A percentile compares a stretch with the other conserved stretches of the same genome.
These are phyloP conservation scores for Hypoxylon fragiforme DNA, from an alignment of 495 filamentous ascomycete species.

Conservation along the genomic window DNA sequence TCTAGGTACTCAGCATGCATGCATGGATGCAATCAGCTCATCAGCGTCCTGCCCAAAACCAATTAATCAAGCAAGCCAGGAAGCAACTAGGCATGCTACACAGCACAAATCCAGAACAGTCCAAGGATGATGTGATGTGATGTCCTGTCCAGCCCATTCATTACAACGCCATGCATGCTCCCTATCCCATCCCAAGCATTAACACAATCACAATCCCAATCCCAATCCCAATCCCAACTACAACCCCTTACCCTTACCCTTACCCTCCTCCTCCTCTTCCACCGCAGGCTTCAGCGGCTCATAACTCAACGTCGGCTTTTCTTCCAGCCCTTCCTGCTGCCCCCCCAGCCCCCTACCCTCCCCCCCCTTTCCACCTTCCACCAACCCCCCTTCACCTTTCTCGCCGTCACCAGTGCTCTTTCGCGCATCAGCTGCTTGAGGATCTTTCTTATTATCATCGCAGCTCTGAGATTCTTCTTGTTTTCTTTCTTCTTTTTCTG, in stretches of 20 bases:
- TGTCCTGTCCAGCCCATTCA: too few species aligned
- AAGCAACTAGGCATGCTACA: too few species aligned
- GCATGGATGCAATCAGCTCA: too few species aligned
- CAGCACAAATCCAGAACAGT: too few species aligned
- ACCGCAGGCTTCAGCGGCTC: slow-evolving; percentile 9
- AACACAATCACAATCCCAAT: too few species aligned
- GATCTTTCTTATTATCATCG: not conserved
- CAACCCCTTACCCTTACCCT: not conserved
- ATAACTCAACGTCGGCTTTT: slow-evolving; percentile 5
- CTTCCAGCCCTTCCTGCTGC: not conserved
- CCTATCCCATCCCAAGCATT: too few species aligned
- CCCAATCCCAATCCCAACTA: too few species aligned
- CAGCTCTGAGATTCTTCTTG: not conserved
- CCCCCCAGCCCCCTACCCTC: not conserved
- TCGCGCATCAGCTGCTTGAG: not conserved
- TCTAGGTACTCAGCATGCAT: too few species aligned
- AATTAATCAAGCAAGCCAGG: too few species aligned
- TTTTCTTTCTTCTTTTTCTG: not conserved
- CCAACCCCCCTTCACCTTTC: not conserved
- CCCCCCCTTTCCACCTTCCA: not conserved
- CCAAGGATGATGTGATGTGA: too few species aligned
- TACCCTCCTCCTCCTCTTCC: slow-evolving; percentile 5
- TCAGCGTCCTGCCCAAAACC: too few species aligned
- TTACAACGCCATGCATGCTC: too few species aligned
- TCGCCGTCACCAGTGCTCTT: not conserved